Evolutionary conservation across 208 protist genomes (phyloP).

Genomic region (Leptomonas pyrrhocoris): DNA sequence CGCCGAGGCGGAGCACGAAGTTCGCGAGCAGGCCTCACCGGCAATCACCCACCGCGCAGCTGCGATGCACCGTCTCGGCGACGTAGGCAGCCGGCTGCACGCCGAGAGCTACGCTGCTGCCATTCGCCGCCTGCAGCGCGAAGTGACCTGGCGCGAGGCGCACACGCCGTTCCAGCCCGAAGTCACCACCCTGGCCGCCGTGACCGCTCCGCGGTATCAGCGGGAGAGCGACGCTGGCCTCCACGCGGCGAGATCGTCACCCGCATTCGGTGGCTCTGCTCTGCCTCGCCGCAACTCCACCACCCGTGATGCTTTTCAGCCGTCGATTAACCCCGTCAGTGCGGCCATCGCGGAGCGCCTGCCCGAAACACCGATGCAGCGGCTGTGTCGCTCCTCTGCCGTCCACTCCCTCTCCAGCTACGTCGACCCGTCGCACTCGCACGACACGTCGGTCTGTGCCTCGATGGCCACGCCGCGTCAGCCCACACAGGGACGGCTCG

Average conservation of each 20-base stretch:
- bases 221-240: neutral
- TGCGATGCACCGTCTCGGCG: slow-evolving; percentile 41
- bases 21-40: slow-evolving; percentile 3
- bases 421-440: neutral
- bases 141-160: slow-evolving; percentile 27
- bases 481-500: slow-evolving; percentile 2
- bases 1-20: slow-evolving; percentile 26
- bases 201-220: slow-evolving; percentile 34
- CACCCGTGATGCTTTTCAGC: slow-evolving; percentile 29
- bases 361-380: slow-evolving; percentile 55
- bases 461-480: neutral
- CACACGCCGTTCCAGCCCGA: slow-evolving; percentile 44
- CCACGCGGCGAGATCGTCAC: neutral
- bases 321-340: slow-evolving; percentile 72
- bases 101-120: slow-evolving; percentile 45
- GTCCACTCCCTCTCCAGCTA: slow-evolving; percentile 33
- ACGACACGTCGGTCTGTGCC: neutral
- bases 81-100: slow-evolving; percentile 59
- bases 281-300: neutral
- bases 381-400: slow-evolving; percentile 36
- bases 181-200: slow-evolving; percentile 51
- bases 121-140: slow-evolving; percentile 45
- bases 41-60: slow-evolving; percentile 70
- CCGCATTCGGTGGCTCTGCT: neutral
- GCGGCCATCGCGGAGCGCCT: slow-evolving; percentile 64